A percentile compares a stretch with the other conserved stretches of the same genome.
Conservation (phyloP, 805 yeast species). For the Lipomyces anomalus region DNA sequence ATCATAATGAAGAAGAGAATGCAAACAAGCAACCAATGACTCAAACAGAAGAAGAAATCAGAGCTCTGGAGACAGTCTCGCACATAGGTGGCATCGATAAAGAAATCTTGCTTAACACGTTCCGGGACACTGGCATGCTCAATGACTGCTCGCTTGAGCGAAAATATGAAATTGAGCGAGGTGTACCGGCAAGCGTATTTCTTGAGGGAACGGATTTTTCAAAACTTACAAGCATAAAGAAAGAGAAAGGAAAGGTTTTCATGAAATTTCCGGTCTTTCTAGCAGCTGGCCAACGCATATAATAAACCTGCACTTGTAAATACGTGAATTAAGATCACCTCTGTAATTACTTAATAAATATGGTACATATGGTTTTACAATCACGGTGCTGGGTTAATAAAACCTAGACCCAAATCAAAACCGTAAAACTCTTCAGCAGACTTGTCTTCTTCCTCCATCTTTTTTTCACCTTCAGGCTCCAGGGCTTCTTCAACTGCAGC, state of each 20-base stretch:
- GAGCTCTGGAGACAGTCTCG: neutral
- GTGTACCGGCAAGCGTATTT: neutral
- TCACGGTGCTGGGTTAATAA: neutral
- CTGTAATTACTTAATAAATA: neutral
- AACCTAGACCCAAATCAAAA: neutral
- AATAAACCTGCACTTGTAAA: too few species aligned
- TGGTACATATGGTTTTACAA: too few species aligned
- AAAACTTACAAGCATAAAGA: neutral
- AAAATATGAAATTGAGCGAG: neutral
- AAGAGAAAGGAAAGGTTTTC: neutral
- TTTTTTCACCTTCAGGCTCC: too few species aligned
- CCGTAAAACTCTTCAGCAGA: neutral
- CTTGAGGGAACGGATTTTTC: neutral
- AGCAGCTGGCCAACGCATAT: neutral
- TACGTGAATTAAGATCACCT: too few species aligned
- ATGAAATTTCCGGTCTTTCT: neutral
- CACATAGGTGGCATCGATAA: constrained; percentile 13
- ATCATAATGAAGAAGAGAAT: neutral
- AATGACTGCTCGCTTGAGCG: neutral
- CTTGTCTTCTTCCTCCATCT: constrained; percentile 6
- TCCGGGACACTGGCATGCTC: constrained; percentile 7
- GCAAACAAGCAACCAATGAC: neutral
- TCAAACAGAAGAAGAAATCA: neutral
- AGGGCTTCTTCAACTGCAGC: too few species aligned
- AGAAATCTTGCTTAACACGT: constrained; percentile 1